A percentile compares a stretch with the other conserved stretches of the same genome.
Conservation (phyloP, 1,284 basidiomycete species). For the Cryptococcus sp. region DNA sequence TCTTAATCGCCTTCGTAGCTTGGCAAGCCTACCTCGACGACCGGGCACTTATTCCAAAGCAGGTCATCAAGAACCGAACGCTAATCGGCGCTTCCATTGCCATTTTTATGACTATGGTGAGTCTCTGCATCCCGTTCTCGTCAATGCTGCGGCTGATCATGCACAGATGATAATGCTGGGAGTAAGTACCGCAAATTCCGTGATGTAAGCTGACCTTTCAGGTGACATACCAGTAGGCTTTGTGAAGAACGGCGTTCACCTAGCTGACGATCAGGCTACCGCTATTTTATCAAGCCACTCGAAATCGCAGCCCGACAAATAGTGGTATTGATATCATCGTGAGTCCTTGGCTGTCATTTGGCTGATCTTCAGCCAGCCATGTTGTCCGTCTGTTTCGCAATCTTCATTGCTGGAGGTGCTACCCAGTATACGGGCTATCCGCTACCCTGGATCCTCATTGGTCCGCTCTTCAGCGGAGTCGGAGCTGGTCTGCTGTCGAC, state of each 20-base stretch:
- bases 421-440: conserved; percentile 36
- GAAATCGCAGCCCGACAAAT: conserved; percentile 42
- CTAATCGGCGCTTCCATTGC: conserved; percentile 18
- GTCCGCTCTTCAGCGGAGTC: conserved; percentile 41
- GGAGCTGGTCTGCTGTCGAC: conserved; percentile 52
- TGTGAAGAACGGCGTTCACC: too few species aligned
- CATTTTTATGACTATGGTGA: conserved; percentile 11
- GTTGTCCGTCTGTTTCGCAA: conserved; percentile 31
- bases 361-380: conserved; percentile 4
- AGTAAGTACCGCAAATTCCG: too few species aligned
- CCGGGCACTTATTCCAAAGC: background rate
- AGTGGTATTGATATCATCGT: conserved; percentile 50
- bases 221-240: too few species aligned
- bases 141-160: conserved; percentile 23
- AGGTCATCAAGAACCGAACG: conserved; percentile 2
- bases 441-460: conserved; percentile 40
- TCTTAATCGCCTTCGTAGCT: background rate
- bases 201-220: too few species aligned
- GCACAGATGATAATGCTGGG: too few species aligned
- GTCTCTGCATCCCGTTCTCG: background rate
- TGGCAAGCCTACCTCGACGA: conserved; percentile 1
- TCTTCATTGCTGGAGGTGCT: conserved; percentile 44
- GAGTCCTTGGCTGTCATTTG: conserved; percentile 1
- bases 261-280: too few species aligned
- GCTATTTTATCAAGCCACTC: conserved; percentile 48